Evolutionary conservation across 768 basidiomycete species (phyloP).

Genomic region (Macrolepiota dolichaula): DNA sequence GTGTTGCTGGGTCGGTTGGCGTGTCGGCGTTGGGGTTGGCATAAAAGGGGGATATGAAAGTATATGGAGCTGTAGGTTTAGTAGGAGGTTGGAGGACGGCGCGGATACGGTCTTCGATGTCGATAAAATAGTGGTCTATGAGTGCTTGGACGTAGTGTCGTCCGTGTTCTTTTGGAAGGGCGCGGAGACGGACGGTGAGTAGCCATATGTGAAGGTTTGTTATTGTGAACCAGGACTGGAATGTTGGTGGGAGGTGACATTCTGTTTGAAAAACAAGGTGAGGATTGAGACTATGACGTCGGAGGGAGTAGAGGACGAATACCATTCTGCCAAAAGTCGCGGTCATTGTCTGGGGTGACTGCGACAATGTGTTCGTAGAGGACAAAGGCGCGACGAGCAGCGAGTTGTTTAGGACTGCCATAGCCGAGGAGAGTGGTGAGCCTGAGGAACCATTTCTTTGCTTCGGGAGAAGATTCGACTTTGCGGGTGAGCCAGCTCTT

Average conservation of each 20-base stretch:
- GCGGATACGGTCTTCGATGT: slow-evolving; percentile 53
- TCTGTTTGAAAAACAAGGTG: background rate
- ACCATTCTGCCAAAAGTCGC: slow-evolving; percentile 21
- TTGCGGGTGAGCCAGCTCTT: slow-evolving; percentile 55
- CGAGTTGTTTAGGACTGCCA: slow-evolving; percentile 55
- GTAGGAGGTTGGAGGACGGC: slow-evolving; percentile 64
- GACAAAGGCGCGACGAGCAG: slow-evolving; percentile 53
- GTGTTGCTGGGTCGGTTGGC: slow-evolving; percentile 8
- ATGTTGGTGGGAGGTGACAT: slow-evolving; percentile 71
- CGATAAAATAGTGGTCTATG: slow-evolving; percentile 84
- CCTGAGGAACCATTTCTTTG: slow-evolving; percentile 41
- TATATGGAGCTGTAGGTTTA: background rate
- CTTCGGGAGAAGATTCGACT: slow-evolving; percentile 46
- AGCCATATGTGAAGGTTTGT: slow-evolving; percentile 76
- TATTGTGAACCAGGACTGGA: slow-evolving; percentile 95
- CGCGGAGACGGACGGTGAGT: too few relatives aligned
- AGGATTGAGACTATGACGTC: background rate
- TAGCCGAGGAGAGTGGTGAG: slow-evolving; percentile 58
- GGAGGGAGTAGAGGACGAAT: background rate
- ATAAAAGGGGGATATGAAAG: too few relatives aligned
- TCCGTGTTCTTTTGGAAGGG: too few relatives aligned
- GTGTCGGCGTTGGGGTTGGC: slow-evolving; percentile 20
- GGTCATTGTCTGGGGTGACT: slow-evolving; percentile 50
- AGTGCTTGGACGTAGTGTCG: slow-evolving; percentile 70
- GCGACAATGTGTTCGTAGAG: slow-evolving; percentile 60